phyloP scores from a whole-genome alignment of 1,139 yeast genomes.

The Cylindricascospora bacillispora region DNA sequence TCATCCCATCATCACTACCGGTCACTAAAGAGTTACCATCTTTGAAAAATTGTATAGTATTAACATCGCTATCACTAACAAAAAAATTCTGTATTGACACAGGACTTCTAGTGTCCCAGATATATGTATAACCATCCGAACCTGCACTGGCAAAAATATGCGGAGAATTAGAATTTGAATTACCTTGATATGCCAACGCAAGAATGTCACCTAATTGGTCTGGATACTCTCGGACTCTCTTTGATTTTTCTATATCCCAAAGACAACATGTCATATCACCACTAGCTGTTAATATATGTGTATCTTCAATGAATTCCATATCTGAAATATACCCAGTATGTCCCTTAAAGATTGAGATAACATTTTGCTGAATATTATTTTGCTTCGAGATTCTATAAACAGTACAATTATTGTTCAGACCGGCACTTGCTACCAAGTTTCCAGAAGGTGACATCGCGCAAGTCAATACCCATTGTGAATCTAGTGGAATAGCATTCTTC shows the following conservation, averaged over 20 bases:
- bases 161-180: conserved; percentile 9
- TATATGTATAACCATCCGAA: conserved; percentile 56
- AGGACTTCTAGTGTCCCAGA: conserved; percentile 58
- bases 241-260: conserved; percentile 68
- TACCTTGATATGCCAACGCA: conserved; percentile 30
- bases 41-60: conserved; percentile 53
- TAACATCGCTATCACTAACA: conserved; percentile 56
- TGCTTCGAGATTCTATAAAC: conserved; percentile 39
- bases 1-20: conserved; percentile 71
- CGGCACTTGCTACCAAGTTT: conserved; percentile 62
- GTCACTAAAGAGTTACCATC: conserved; percentile 54
- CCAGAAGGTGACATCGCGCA: conserved; percentile 65
- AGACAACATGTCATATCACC: conserved; percentile 74
- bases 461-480: conserved; percentile 67
- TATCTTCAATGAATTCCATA: conserved; percentile 48
- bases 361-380: conserved; percentile 31
- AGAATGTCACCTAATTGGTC: conserved; percentile 80
- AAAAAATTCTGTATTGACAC: conserved; percentile 46
- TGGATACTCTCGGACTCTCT: conserved; percentile 41
- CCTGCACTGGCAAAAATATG: conserved; percentile 55
- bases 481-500: conserved; percentile 53
- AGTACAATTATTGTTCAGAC: conserved; percentile 68
- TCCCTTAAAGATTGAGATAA: conserved; percentile 50
- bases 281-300: conserved; percentile 53
- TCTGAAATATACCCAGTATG: conserved; percentile 78